A percentile compares a stretch with the other conserved stretches of the same genome.
Conservation (phyloP, 228 moss, liverwort and hornwort species). For the Sphagnum magellanicum region DNA sequence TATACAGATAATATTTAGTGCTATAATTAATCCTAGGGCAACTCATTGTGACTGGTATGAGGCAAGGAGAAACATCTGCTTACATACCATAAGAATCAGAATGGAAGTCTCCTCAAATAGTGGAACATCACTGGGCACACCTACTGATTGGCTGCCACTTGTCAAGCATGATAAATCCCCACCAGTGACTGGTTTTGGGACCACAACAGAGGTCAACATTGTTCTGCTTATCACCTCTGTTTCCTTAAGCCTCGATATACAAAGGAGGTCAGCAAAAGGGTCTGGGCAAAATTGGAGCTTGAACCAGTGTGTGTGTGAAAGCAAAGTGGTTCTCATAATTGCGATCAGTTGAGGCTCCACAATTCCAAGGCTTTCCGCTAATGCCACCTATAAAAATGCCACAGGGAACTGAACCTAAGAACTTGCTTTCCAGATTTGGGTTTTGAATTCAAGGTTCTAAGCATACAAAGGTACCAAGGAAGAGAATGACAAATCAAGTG, state of each 20-base stretch:
- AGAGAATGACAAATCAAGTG: too few species aligned
- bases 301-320: conserved; percentile 65
- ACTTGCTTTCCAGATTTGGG: not conserved
- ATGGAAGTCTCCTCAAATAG: conserved; percentile 67
- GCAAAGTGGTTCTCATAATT: conserved; percentile 49
- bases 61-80: not conserved
- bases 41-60: not conserved
- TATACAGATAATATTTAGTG: not conserved
- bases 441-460: not conserved
- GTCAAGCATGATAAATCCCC: conserved; percentile 37
- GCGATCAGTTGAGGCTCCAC: conserved; percentile 70
- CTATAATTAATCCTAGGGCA: not conserved
- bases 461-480: not conserved
- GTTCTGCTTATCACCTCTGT: conserved; percentile 11
- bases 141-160: conserved; percentile 45
- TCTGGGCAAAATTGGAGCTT: conserved; percentile 73
- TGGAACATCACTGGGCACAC: conserved; percentile 41
- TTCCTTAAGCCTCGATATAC: conserved; percentile 52
- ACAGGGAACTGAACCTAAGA: not conserved
- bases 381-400: conserved; percentile 36
- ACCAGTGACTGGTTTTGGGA: conserved; percentile 28
- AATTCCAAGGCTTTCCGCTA: conserved; percentile 75
- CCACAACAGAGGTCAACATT: conserved; percentile 6
- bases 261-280: conserved; percentile 57
- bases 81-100: conserved; percentile 54